Evolutionary conservation across 164 flowering plant species (phyloP).

Genomic region (Vitis rupestris): DNA sequence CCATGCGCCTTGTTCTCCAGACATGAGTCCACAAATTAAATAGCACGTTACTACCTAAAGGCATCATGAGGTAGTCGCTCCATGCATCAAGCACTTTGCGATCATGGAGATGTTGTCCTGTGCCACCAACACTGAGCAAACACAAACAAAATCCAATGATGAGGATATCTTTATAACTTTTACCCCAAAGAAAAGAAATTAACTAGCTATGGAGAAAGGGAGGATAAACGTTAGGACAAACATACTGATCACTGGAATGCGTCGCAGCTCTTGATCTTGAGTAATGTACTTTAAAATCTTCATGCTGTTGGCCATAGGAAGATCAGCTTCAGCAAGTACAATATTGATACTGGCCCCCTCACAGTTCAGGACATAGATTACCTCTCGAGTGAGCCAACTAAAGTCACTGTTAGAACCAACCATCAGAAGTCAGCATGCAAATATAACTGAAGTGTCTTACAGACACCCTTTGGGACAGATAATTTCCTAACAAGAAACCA

Average conservation of each 20-base stretch:
- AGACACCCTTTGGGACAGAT: too few relatives aligned
- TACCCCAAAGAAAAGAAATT: too few relatives aligned
- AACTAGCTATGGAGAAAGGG: background rate
- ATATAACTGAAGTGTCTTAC: too few relatives aligned
- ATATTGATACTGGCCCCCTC: slow-evolving; percentile 93
- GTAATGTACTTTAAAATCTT: slow-evolving; percentile 89
- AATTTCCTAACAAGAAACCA: too few relatives aligned
- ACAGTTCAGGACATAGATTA: slow-evolving; percentile 91
- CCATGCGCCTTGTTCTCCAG: slow-evolving; percentile 96
- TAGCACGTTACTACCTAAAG: slow-evolving; percentile 89
- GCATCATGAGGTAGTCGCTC: slow-evolving; percentile 99
- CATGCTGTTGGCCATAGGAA: slow-evolving; percentile 87
- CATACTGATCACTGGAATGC: slow-evolving; percentile 95
- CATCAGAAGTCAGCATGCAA: background rate
- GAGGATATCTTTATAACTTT: background rate
- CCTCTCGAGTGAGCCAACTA: slow-evolving; percentile 92
- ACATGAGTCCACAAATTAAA: slow-evolving; percentile 97
- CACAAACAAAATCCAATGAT: slow-evolving; percentile 7
- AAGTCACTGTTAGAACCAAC: slow-evolving; percentile 57
- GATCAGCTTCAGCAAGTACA: slow-evolving; percentile 90
- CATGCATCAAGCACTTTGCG: slow-evolving; percentile 89
- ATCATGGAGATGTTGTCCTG: slow-evolving; percentile 92
- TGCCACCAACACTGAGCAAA: slow-evolving; percentile 85
- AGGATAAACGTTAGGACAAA: background rate
- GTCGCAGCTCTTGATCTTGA: slow-evolving; percentile 63